Evolutionary conservation across 768 basidiomycete genomes (phyloP).

Genomic region (Crucibulum laeve): DNA sequence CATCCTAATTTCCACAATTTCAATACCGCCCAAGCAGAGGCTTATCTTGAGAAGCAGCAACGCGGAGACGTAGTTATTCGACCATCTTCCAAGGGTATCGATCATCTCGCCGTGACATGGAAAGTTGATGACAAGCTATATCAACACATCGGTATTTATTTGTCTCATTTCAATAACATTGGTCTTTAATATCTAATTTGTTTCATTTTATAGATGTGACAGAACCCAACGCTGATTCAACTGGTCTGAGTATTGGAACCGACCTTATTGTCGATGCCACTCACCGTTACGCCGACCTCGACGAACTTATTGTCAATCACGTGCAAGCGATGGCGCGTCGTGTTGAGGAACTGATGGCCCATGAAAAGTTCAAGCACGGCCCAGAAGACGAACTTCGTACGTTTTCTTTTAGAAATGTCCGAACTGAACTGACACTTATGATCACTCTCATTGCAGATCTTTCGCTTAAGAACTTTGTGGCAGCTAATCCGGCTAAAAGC

Average conservation of each 20-base stretch:
- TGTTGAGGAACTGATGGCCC: conserved; percentile 91
- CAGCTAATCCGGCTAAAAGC: conserved; percentile 90
- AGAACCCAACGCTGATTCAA: conserved; percentile 73
- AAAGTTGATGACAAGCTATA: conserved; percentile 95
- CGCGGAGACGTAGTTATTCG: conserved; percentile 95
- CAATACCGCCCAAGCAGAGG: conserved; percentile 86
- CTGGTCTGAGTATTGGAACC: conserved; percentile 57
- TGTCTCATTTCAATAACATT: conserved; percentile 1
- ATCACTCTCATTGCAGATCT: conserved; percentile 50
- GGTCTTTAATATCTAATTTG: conserved; percentile 2
- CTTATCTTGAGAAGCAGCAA: conserved; percentile 83
- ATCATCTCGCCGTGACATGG: conserved; percentile 98
- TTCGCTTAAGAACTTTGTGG: conserved; percentile 84
- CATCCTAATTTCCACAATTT: conserved; percentile 98
- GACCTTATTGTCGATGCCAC: conserved; percentile 71
- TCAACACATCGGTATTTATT: conserved; percentile 87
- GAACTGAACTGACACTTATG: neutral
- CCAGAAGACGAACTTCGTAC: conserved; percentile 87
- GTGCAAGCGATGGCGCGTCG: conserved; percentile 90
- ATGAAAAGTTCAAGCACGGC: conserved; percentile 91
- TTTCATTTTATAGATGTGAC: conserved; percentile 59
- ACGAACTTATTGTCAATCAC: conserved; percentile 96
- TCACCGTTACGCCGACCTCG: conserved; percentile 88
- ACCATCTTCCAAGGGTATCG: conserved; percentile 88
- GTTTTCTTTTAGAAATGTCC: conserved; percentile 27